A percentile compares a stretch with the other conserved stretches of the same genome.
Evolutionary conservation across 2,329 filamentous ascomycete genomes (phyloP).

Genomic region (Raffaelea arxii): DNA sequence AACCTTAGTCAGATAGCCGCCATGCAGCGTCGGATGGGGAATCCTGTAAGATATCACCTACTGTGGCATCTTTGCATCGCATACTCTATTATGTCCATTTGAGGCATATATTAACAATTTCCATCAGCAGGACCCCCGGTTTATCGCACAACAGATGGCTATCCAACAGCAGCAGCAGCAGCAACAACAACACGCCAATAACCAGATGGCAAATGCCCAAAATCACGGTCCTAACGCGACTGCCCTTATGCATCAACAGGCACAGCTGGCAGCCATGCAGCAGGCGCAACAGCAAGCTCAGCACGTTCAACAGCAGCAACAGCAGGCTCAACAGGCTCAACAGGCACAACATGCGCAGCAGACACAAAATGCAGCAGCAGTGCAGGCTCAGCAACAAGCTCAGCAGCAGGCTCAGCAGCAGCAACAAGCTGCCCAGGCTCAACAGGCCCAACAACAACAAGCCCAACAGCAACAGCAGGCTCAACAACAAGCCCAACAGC

Average conservation of each 20-base stretch:
- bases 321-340: conserved; percentile 10
- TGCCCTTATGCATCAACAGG: conserved; percentile 20
- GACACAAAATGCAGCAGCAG: conserved; percentile 23
- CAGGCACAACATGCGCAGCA: conserved; percentile 13
- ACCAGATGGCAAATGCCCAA: conserved; percentile 31
- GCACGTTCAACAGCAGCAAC: conserved; percentile 5
- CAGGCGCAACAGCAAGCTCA: conserved; percentile 7
- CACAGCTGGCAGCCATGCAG: conserved; percentile 32
- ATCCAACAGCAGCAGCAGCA: conserved; percentile 38
- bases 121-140: conserved; percentile 2
- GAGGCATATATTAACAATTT: neutral
- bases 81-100: neutral
- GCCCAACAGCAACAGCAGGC: conserved; percentile 15
- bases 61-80: neutral
- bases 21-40: conserved; percentile 29
- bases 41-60: neutral
- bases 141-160: conserved; percentile 38
- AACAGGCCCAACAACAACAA: conserved; percentile 20
- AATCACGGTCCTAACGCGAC: conserved; percentile 38
- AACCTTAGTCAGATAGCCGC: conserved; percentile 23
- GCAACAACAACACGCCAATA: conserved; percentile 28
- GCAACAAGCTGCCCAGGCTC: conserved; percentile 24
- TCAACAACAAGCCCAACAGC: conserved; percentile 21
- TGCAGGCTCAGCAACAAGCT: neutral
- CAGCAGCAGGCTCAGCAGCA: conserved; percentile 23